phyloP scores from a whole-genome alignment of 306 rosid species.

The Macrotyloma uniflorum region DNA sequence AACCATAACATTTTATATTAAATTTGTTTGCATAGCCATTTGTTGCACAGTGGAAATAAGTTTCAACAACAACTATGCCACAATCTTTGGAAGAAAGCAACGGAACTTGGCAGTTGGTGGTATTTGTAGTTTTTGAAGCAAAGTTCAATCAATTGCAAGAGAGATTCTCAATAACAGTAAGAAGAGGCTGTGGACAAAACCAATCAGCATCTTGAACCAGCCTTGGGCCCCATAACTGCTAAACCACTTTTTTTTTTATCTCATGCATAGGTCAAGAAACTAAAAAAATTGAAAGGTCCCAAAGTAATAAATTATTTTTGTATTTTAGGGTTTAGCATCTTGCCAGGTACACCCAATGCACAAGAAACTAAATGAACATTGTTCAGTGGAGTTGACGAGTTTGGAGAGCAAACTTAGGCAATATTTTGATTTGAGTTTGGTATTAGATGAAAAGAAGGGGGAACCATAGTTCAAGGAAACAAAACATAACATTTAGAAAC shows the following conservation, averaged over 20 bases:
- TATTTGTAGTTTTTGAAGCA: not conserved
- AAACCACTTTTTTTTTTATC: not conserved
- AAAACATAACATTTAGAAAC: too few species aligned
- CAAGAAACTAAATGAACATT: too few species aligned
- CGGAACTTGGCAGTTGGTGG: not conserved
- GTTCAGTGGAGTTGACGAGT: not conserved
- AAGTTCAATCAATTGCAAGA: not conserved
- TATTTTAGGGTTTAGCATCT: too few species aligned
- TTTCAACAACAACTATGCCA: not conserved
- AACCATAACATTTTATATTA: not conserved
- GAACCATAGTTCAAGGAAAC: too few species aligned
- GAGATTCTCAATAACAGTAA: not conserved
- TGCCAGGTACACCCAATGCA: too few species aligned
- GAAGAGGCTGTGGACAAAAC: not conserved
- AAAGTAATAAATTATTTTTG: not conserved
- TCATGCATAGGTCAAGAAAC: not conserved
- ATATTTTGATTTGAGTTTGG: not conserved
- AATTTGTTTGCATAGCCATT: too few species aligned
- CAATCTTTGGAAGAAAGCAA: not conserved
- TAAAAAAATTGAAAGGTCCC: not conserved
- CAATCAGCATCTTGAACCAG: not conserved
- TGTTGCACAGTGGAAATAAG: not conserved
- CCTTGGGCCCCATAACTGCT: not conserved
- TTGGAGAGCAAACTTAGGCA: not conserved
- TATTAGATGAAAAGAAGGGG: too few species aligned